These are phyloP conservation scores for Acanthochlamys bracteata DNA, from an alignment of 106 monocot species.

Conservation along the genomic window DNA sequence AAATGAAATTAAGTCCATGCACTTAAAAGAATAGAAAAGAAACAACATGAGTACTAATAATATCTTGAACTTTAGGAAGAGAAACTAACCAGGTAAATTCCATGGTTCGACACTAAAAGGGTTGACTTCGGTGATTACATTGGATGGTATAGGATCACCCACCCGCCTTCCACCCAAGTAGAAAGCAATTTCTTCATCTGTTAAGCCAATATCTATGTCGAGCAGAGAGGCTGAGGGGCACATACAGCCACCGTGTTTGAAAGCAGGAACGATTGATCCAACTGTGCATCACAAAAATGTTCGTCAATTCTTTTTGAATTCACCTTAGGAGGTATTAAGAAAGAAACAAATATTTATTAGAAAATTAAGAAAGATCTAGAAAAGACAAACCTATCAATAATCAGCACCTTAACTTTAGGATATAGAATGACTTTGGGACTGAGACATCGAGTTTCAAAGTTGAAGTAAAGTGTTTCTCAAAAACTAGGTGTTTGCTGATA, in stretches of 20 bases:
- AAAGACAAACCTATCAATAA: not conserved
- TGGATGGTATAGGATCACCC: conserved; percentile 31
- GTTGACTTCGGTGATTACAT: conserved; percentile 25
- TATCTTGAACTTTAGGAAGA: not conserved
- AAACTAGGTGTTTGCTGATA: too few species aligned
- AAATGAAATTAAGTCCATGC: too few species aligned
- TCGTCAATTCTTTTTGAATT: not conserved
- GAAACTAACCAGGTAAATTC: conserved; percentile 28
- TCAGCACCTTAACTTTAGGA: not conserved
- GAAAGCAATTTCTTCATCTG: conserved; percentile 17
- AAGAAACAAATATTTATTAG: not conserved
- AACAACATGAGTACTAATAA: too few species aligned
- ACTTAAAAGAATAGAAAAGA: too few species aligned
- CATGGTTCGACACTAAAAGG: conserved; percentile 28
- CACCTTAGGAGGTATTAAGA: not conserved
- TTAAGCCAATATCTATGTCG: conserved; percentile 3
- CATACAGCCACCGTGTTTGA: conserved; percentile 2
- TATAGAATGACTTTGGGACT: too few species aligned
- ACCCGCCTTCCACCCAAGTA: conserved; percentile 16
- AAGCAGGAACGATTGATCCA: not conserved
- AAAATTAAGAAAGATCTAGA: not conserved
- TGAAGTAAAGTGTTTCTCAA: too few species aligned
- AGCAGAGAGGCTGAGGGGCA: not conserved
- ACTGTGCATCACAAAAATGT: not conserved
- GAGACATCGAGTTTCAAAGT: too few species aligned